Evolutionary conservation across 345 rosid species (phyloP).

Genomic region (Eucalyptus viminalis): DNA sequence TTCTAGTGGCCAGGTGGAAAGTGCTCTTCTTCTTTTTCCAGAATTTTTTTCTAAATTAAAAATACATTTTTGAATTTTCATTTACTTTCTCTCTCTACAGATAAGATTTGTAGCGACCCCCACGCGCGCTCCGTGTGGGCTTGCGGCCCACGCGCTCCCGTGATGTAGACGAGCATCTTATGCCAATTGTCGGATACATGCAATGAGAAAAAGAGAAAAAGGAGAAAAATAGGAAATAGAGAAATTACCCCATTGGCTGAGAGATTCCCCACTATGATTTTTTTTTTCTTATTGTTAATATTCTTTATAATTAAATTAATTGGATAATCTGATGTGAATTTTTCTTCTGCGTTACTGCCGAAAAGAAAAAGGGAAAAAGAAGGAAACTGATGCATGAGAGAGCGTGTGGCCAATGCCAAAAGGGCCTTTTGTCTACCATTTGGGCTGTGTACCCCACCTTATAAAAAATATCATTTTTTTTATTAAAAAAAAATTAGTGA

Average conservation of each 20-base stretch:
- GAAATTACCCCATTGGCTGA: not conserved
- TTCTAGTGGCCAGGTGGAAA: not conserved
- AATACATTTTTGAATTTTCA: not conserved
- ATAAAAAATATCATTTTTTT: not conserved
- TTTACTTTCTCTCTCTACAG: not conserved
- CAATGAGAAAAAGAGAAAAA: not conserved
- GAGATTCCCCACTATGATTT: not conserved
- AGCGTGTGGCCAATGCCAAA: not conserved
- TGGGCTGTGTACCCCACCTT: not conserved
- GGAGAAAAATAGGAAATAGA: not conserved
- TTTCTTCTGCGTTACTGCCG: not conserved
- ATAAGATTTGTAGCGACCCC: not conserved
- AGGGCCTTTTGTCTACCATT: not conserved
- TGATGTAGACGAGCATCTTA: not conserved
- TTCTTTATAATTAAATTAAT: not conserved
- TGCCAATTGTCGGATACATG: not conserved
- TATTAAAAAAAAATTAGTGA: not conserved
- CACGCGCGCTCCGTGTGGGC: not conserved
- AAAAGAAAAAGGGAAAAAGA: not conserved
- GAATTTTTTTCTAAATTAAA: not conserved
- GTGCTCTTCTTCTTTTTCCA: not conserved
- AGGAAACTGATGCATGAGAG: not conserved
- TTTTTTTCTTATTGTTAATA: not conserved
- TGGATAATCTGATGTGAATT: not conserved
- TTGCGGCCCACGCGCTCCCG: not conserved